Percentiles rank a stretch among this genome's conserved stretches.
These are phyloP conservation scores for Tuber umbilicatum DNA, from an alignment of 495 filamentous ascomycete genomes.

Conservation along the genomic window DNA sequence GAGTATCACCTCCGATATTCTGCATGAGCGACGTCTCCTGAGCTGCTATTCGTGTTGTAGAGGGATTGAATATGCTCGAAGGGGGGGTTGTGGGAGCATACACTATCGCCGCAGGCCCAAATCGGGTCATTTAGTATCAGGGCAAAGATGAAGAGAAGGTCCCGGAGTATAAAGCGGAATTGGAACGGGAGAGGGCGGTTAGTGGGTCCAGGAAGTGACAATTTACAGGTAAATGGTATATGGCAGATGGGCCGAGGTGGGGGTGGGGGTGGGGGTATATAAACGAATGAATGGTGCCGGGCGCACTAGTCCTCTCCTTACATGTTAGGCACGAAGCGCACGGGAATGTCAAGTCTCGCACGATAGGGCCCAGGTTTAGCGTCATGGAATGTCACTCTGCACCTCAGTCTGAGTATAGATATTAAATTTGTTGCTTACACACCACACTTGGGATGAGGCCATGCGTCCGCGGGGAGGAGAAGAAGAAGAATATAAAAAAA, in stretches of 20 bases:
- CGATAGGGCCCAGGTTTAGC: background rate
- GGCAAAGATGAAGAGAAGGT: too few species aligned
- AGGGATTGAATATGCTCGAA: constrained; percentile 48
- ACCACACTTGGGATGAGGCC: too few species aligned
- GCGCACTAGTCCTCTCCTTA: background rate
- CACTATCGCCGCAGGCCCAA: too few species aligned
- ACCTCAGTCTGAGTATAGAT: background rate
- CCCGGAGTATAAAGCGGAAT: constrained; percentile 57
- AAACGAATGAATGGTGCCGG: background rate
- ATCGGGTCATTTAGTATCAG: too few species aligned
- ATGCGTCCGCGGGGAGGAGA: too few species aligned
- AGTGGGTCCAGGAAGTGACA: constrained; percentile 14
- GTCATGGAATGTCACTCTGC: constrained; percentile 1
- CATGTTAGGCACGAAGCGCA: background rate
- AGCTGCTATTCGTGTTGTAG: constrained; percentile 77
- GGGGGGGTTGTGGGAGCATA: too few species aligned
- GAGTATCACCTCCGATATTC: constrained; percentile 97
- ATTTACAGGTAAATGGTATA: background rate
- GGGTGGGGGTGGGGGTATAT: background rate
- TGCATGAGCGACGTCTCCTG: constrained; percentile 90
- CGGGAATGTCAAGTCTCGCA: background rate
- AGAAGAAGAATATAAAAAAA: too few species aligned
- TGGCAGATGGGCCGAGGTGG: background rate
- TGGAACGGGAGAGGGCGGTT: constrained; percentile 57
- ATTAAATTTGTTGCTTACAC: background rate